Evolutionary conservation across 176 grass and related monocot genomes (phyloP).

Genomic region (Saccharum spontaneum): DNA sequence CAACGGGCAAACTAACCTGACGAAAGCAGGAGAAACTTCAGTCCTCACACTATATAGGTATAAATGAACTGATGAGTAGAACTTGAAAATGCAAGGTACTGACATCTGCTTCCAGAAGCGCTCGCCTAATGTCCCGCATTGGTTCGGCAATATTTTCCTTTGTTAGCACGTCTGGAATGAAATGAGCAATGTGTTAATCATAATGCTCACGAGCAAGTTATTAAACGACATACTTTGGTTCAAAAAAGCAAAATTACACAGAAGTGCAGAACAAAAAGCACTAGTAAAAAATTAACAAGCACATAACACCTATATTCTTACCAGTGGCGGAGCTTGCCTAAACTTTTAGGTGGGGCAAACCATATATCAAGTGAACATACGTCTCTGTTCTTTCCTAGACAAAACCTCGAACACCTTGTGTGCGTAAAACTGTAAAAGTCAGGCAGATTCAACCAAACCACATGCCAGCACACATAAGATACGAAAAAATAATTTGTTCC

Average conservation of each 20-base stretch:
- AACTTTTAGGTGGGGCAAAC: too few species aligned
- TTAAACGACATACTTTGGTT: neutral
- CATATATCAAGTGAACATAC: too few species aligned
- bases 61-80: neutral
- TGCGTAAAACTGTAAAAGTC: too few species aligned
- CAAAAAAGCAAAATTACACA: neutral
- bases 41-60: neutral
- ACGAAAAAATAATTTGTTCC: too few species aligned
- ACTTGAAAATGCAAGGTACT: neutral
- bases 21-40: neutral
- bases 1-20: conserved; percentile 90
- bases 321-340: too few species aligned
- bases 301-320: neutral
- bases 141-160: conserved; percentile 95
- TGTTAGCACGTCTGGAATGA: conserved; percentile 65
- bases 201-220: neutral
- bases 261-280: neutral
- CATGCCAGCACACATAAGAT: too few species aligned
- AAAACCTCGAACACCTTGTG: too few species aligned
- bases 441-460: too few species aligned
- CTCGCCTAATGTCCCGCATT: conserved; percentile 97
- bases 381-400: too few species aligned
- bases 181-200: neutral
- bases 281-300: neutral
- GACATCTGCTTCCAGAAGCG: conserved; percentile 97